A percentile compares a stretch with the other conserved stretches of the same genome.
Evolutionary conservation across 2,329 filamentous ascomycete genomes (phyloP).

Genomic region (Ceratocystis colombiana): DNA sequence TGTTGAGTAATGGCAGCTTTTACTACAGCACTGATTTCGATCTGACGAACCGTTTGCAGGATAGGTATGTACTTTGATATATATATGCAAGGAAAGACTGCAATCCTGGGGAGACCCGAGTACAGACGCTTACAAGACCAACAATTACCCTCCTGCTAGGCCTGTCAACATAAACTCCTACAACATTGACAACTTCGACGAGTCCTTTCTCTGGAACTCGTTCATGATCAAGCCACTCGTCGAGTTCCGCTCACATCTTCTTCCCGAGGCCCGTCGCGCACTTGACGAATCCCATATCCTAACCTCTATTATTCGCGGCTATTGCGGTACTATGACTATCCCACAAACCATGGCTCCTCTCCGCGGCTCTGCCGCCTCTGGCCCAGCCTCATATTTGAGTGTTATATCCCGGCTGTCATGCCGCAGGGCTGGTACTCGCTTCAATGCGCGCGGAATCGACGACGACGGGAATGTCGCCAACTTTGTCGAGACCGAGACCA

Average conservation of each 20-base stretch:
- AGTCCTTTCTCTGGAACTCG: slow-evolving; percentile 92
- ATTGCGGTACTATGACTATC: slow-evolving; percentile 77
- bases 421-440: slow-evolving; percentile 80
- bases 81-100: too few relatives aligned
- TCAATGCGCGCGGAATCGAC: slow-evolving; percentile 95
- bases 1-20: slow-evolving; percentile 86
- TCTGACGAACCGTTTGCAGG: slow-evolving; percentile 82
- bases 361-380: slow-evolving; percentile 41
- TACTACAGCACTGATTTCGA: slow-evolving; percentile 99
- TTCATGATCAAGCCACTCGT: slow-evolving; percentile 95
- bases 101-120: too few relatives aligned
- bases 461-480: slow-evolving; percentile 97
- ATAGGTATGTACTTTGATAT: slow-evolving; percentile 46
- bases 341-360: slow-evolving; percentile 66
- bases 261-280: slow-evolving; percentile 61
- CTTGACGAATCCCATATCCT: slow-evolving; percentile 82
- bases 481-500: slow-evolving; percentile 95
- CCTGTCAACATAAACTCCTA: slow-evolving; percentile 67
- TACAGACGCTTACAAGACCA: too few relatives aligned
- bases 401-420: slow-evolving; percentile 89
- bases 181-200: slow-evolving; percentile 85
- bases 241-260: slow-evolving; percentile 73
- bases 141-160: slow-evolving; percentile 35
- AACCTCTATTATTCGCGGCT: slow-evolving; percentile 88
- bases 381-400: slow-evolving; percentile 73